A percentile compares a stretch with the other conserved stretches of the same genome.
Evolutionary conservation across 179 eudicot species (phyloP).

Genomic region (Gypsophila paniculata): DNA sequence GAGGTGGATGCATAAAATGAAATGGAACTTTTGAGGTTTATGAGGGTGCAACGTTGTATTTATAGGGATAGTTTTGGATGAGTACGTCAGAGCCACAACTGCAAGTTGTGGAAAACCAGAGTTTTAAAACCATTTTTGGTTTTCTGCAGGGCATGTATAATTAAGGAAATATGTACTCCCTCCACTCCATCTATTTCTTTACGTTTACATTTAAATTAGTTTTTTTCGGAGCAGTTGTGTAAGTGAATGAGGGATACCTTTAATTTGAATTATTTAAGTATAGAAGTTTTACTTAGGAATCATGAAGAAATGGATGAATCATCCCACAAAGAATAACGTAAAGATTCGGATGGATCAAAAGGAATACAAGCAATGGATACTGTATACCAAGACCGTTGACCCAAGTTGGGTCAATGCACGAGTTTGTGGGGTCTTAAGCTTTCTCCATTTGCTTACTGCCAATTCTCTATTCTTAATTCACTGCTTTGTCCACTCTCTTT

Average conservation of each 20-base stretch:
- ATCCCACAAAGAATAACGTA: no score
- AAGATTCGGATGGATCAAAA: no score
- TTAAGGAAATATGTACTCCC: no score
- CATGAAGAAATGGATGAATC: no score
- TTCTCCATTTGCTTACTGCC: conserved; percentile 16
- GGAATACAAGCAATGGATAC: conserved; percentile 1
- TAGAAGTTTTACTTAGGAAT: no score
- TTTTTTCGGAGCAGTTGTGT: no score
- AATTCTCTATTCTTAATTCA: conserved; percentile 9
- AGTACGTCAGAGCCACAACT: conserved; percentile 20
- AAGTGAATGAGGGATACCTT: no score
- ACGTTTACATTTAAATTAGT: no score
- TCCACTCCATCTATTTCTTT: no score
- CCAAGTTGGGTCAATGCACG: conserved; percentile 29
- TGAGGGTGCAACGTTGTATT: conserved; percentile 20
- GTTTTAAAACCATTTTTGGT: conserved; percentile 25
- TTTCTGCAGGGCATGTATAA: not conserved
- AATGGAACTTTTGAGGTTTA: conserved; percentile 20
- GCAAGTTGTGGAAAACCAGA: conserved; percentile 34
- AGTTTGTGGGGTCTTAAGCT: conserved; percentile 31
- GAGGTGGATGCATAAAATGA: conserved; percentile 21
- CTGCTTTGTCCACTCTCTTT: conserved; percentile 24
- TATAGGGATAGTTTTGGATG: conserved; percentile 22
- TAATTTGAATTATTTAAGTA: no score
- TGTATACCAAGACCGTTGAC: conserved; percentile 30